These are phyloP conservation scores for Naganishia sp. DNA, from an alignment of 1,284 basidiomycete species.

Conservation along the genomic window DNA sequence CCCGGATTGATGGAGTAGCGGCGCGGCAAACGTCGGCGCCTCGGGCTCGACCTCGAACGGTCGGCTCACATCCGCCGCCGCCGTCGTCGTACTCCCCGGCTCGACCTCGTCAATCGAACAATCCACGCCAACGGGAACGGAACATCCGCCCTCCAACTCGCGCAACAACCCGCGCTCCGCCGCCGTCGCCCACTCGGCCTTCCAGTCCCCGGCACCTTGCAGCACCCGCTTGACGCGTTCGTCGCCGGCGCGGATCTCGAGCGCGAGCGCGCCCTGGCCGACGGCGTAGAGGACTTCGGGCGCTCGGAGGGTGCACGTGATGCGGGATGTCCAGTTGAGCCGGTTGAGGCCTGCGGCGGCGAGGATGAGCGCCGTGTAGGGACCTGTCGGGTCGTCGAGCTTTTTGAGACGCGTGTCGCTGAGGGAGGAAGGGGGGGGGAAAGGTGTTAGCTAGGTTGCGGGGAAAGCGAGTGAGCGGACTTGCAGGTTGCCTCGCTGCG, in stretches of 20 bases:
- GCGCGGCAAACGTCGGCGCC: slow-evolving; percentile 34
- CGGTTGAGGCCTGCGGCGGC: slow-evolving; percentile 93
- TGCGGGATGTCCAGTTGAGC: slow-evolving; percentile 71
- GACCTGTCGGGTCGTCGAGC: slow-evolving; percentile 80
- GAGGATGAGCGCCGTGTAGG: slow-evolving; percentile 86
- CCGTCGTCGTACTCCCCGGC: slow-evolving; percentile 6
- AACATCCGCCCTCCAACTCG: slow-evolving; percentile 93
- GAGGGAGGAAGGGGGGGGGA: neutral
- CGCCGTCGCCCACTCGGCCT: slow-evolving; percentile 70
- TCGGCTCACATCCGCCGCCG: neutral
- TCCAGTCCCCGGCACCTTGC: slow-evolving; percentile 68
- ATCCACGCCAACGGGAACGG: slow-evolving; percentile 89
- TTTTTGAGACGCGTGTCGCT: slow-evolving; percentile 88
- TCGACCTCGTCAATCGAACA: slow-evolving; percentile 54
- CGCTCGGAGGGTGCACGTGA: slow-evolving; percentile 75
- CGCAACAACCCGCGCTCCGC: slow-evolving; percentile 86
- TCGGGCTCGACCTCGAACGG: slow-evolving; percentile 27
- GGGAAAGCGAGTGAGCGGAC: slow-evolving; percentile 15
- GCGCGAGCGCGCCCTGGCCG: slow-evolving; percentile 86
- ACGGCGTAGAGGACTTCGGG: slow-evolving; percentile 79
- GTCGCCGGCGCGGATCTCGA: slow-evolving; percentile 82
- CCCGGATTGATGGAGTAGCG: slow-evolving; percentile 50
- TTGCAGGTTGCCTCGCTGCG: slow-evolving; percentile 40
- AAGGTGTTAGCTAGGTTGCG: no score
- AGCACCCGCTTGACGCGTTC: slow-evolving; percentile 64